phyloP scores from a whole-genome alignment of 192 early-diverging fungal genomes.

The Backusella parvicylindrica region DNA sequence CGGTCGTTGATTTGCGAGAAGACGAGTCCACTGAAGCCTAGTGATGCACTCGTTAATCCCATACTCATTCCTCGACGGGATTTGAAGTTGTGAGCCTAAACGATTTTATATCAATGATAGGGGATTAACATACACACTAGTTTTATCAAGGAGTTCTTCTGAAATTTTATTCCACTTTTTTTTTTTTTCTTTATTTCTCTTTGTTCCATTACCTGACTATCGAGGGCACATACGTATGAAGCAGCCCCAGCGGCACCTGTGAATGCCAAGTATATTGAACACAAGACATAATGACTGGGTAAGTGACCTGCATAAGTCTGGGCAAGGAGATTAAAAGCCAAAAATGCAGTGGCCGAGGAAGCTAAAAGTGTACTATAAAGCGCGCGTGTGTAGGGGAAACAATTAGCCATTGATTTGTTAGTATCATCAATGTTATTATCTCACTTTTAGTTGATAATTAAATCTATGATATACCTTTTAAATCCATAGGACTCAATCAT shows the following conservation, averaged over 20 bases:
- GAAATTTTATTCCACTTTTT: background rate
- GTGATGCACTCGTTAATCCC: conserved; percentile 29
- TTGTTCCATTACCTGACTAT: conserved; percentile 26
- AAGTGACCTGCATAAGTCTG: conserved; percentile 25
- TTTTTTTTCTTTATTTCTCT: background rate
- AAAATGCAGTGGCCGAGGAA: conserved; percentile 17
- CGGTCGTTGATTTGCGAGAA: conserved; percentile 34
- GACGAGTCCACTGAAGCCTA: conserved; percentile 31
- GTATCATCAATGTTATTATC: no score
- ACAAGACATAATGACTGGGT: conserved; percentile 15
- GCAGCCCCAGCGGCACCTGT: conserved; percentile 23
- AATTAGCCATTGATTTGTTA: background rate
- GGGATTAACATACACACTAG: background rate
- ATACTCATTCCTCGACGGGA: conserved; percentile 31
- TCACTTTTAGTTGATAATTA: background rate
- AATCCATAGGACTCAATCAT: conserved; percentile 21
- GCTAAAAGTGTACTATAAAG: conserved; percentile 10
- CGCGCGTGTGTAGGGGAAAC: background rate
- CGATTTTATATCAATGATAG: background rate
- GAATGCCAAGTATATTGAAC: conserved; percentile 23
- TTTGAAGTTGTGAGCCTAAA: conserved; percentile 29
- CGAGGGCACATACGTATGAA: conserved; percentile 27
- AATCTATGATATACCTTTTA: conserved; percentile 3
- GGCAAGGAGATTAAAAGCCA: conserved; percentile 21
- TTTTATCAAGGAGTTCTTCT: background rate